Conservation (phyloP, 805 yeast species). For the Phaffomyces antillensis region DNA sequence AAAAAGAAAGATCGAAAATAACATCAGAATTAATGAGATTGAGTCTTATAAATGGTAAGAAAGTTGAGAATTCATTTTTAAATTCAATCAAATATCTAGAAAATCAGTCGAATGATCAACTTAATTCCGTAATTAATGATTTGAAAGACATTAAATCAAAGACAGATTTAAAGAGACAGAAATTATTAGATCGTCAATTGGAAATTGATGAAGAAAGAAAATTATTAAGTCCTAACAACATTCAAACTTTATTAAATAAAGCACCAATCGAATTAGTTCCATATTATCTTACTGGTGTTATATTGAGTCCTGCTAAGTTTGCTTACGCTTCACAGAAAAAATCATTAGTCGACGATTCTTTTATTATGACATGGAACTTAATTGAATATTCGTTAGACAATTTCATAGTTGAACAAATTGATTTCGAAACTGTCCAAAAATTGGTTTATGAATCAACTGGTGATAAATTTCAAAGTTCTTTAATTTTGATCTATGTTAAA, state of each 20-base stretch:
- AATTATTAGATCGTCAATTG: slow-evolving; percentile 4
- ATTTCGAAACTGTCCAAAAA: slow-evolving; percentile 23
- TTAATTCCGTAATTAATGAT: slow-evolving; percentile 17
- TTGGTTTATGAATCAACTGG: slow-evolving; percentile 16
- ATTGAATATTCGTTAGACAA: slow-evolving; percentile 25
- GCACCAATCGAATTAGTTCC: slow-evolving; percentile 26
- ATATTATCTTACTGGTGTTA: slow-evolving; percentile 31
- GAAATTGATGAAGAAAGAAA: slow-evolving; percentile 13
- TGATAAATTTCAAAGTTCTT: slow-evolving; percentile 21
- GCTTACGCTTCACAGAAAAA: slow-evolving; percentile 21
- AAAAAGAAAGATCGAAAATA: slow-evolving; percentile 13
- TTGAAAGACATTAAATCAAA: slow-evolving; percentile 13
- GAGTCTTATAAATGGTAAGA: slow-evolving; percentile 28
- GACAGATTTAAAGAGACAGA: slow-evolving; percentile 4
- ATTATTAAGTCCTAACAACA: slow-evolving; percentile 19
- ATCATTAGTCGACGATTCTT: slow-evolving; percentile 4
- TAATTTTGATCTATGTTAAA: slow-evolving; percentile 29
- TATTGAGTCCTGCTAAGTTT: slow-evolving; percentile 26
- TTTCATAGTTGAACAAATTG: slow-evolving; percentile 14
- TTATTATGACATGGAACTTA: slow-evolving; percentile 23
- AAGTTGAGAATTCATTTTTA: slow-evolving; percentile 20
- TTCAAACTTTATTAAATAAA: slow-evolving; percentile 21
- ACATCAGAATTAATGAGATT: slow-evolving; percentile 17
- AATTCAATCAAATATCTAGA: slow-evolving; percentile 22
- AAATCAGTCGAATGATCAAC: neutral